Evolutionary conservation across 306 rosid genomes (phyloP).

Genomic region (Dryas octopetala): DNA sequence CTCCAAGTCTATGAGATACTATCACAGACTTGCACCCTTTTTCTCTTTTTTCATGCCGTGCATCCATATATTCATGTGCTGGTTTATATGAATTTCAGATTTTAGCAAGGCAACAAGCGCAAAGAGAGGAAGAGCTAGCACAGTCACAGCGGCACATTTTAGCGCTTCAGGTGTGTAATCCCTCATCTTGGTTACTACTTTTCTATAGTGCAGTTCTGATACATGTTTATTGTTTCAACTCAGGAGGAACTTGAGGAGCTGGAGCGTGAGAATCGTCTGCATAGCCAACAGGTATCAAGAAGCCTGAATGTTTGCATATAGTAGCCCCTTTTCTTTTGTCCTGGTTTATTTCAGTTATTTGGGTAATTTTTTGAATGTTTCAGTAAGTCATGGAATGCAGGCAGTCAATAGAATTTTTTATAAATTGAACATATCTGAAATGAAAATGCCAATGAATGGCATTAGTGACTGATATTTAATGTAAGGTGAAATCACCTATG

Average conservation of each 20-base stretch:
- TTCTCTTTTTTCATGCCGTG: conserved; percentile 11
- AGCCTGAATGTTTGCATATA: conserved; percentile 22
- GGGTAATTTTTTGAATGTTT: conserved; percentile 9
- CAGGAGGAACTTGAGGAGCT: conserved; percentile 99
- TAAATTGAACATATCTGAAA: background rate
- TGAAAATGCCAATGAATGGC: background rate
- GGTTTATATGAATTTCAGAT: conserved; percentile 51
- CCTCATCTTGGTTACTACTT: conserved; percentile 13
- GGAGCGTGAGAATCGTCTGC: conserved; percentile 94
- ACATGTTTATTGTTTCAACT: conserved; percentile 23
- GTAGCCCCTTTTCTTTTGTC: background rate
- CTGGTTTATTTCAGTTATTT: background rate
- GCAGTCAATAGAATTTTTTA: background rate
- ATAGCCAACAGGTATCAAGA: conserved; percentile 79
- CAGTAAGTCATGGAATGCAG: background rate
- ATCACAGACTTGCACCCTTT: background rate
- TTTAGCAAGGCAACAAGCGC: conserved; percentile 99
- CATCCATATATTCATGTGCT: conserved; percentile 13
- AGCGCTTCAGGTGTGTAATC: conserved; percentile 89
- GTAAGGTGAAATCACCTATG: background rate
- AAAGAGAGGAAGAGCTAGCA: conserved; percentile 93
- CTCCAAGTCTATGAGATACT: background rate
- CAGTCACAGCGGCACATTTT: conserved; percentile 94
- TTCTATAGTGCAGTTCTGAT: conserved; percentile 19
- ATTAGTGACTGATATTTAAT: background rate